Evolutionary conservation across 768 basidiomycete species (phyloP), one percentile per base, ranked within the genome.

Genomic region (Hericium erinaceus): DNA sequence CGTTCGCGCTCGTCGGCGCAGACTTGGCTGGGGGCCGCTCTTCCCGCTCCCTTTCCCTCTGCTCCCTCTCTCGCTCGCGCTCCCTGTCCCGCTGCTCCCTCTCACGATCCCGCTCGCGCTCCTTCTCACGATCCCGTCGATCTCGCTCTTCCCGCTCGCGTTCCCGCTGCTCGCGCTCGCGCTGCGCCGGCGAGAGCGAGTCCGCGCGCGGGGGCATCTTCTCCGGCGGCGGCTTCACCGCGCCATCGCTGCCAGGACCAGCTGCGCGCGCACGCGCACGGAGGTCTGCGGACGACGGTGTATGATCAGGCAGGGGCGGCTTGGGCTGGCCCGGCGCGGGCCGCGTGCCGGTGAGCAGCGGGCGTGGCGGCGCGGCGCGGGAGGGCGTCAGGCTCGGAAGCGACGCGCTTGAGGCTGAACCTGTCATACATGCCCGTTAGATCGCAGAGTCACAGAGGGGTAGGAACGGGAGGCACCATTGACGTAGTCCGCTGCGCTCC

Each of bases 281-380:
- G 26, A 87, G 73, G 64, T 90, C 87, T 0, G 84, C 80, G 4
- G 83, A 75, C 7, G 80, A 80, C 0, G 86, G 84, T 4, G 82
- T 79, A 56, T 79, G 75, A 33, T 83, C 80, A 9, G 74, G 71
- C 53, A 81, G 59, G 24, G 71, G 62, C 40, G 67, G 63, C 56
- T 70, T 69, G 51, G 55, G 33, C 71, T 54, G 39, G 22, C 52
- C 16, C 1, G 85, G 83, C 7, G 83, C 77, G 11, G 82, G 75
- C 0, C 81, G 75, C 40, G 73, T 78, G 18, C 75, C 79, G 16
- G 80, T 76, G 60, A 85, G 75, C 6, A 82, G 69, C 0, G 89
- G 88, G 4, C 87, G 77, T 2, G 85, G 79, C 20, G 88, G 88
- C 0, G 88, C 83, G 4, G 89, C 79, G 12, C 89, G 76, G 4